Conservation (phyloP, 2,329 filamentous ascomycete genomes). For the Podosphaera leucotricha region DNA sequence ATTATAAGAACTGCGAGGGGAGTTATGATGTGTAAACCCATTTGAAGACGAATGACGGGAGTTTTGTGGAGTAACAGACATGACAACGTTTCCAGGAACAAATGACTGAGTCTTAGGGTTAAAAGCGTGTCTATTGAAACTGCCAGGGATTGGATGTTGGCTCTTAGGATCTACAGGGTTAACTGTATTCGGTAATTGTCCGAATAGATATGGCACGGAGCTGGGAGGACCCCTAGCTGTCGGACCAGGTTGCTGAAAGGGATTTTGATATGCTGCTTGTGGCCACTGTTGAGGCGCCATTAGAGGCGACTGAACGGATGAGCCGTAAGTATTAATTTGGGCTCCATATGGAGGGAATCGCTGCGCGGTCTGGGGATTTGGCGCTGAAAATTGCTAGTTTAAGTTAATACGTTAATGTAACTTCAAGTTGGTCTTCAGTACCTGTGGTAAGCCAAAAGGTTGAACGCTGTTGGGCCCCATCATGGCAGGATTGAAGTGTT, state of each 20-base stretch:
- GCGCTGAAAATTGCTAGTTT: slow-evolving; percentile 13
- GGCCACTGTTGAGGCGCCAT: slow-evolving; percentile 13
- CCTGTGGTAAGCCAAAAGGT: slow-evolving; percentile 11
- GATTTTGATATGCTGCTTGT: slow-evolving; percentile 11
- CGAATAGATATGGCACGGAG: slow-evolving; percentile 45
- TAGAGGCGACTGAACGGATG: slow-evolving; percentile 14
- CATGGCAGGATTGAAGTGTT: slow-evolving; percentile 12
- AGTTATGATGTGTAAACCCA: slow-evolving; percentile 14
- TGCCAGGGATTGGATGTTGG: slow-evolving; percentile 66
- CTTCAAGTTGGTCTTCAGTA: slow-evolving; percentile 3
- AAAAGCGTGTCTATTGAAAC: slow-evolving; percentile 65
- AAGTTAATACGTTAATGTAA: slow-evolving; percentile 2
- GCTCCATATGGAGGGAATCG: slow-evolving; percentile 15
- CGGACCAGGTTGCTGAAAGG: slow-evolving; percentile 12
- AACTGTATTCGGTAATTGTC: slow-evolving; percentile 48
- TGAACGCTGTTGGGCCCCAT: slow-evolving; percentile 20
- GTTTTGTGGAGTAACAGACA: slow-evolving; percentile 21
- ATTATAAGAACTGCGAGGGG: slow-evolving; percentile 22
- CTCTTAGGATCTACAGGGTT: slow-evolving; percentile 49
- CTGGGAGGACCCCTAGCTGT: slow-evolving; percentile 8
- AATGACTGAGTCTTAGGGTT: slow-evolving; percentile 91
- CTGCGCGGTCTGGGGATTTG: slow-evolving; percentile 6
- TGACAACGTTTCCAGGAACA: slow-evolving; percentile 38
- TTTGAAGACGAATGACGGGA: slow-evolving; percentile 8
- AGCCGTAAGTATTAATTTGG: slow-evolving; percentile 15